A percentile compares a stretch with the other conserved stretches of the same genome.
Conservation (phyloP, 768 basidiomycete genomes). For the Tubosaeta sp. region DNA sequence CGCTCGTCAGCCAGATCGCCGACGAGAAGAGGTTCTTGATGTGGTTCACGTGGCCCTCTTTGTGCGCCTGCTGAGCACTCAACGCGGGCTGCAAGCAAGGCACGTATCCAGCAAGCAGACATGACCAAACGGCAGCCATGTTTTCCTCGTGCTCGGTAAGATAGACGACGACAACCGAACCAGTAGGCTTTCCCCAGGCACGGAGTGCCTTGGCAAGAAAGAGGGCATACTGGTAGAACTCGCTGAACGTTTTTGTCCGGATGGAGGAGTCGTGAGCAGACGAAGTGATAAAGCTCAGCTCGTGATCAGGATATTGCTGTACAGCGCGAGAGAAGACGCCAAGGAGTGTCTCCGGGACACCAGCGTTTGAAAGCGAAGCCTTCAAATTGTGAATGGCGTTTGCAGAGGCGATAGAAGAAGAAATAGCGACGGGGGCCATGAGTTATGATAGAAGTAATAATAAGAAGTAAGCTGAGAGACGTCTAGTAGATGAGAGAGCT, state of each 20-base stretch:
- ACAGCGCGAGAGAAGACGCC: conserved; percentile 18
- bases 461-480: background rate
- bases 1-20: conserved; percentile 29
- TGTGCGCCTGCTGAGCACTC: conserved; percentile 31
- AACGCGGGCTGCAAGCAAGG: conserved; percentile 32
- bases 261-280: conserved; percentile 24
- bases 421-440: background rate
- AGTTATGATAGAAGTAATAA: background rate
- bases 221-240: conserved; percentile 13
- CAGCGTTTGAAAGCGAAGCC: background rate
- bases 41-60: conserved; percentile 29
- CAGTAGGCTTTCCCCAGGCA: conserved; percentile 19
- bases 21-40: conserved; percentile 27
- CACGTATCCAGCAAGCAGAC: conserved; percentile 27
- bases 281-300: conserved; percentile 23
- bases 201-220: conserved; percentile 1
- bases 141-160: conserved; percentile 33
- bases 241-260: conserved; percentile 14
- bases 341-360: conserved; percentile 9
- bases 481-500: background rate
- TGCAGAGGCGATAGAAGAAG: background rate
- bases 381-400: background rate
- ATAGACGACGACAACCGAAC: conserved; percentile 26
- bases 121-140: conserved; percentile 31
- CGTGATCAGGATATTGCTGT: conserved; percentile 17